These are phyloP conservation scores for Debaryomyces castellii DNA, from an alignment of 805 yeast genomes.

Conservation along the genomic window DNA sequence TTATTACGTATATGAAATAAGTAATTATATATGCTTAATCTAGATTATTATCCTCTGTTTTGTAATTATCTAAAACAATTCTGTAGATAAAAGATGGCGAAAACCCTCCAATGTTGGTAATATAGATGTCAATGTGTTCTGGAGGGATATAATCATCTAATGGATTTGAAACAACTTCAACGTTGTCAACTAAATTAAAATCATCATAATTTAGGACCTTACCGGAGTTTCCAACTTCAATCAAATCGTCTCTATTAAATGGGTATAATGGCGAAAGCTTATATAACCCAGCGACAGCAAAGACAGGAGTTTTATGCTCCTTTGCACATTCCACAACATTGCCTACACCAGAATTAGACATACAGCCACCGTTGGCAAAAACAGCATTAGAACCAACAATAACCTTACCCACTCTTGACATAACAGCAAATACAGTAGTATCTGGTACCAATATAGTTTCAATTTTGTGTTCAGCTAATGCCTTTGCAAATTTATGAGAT, in stretches of 20 bases:
- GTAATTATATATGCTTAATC: slow-evolving; percentile 25
- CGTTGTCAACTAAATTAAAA: slow-evolving; percentile 63
- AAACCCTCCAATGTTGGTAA: slow-evolving; percentile 94
- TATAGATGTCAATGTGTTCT: slow-evolving; percentile 88
- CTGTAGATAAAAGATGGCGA: slow-evolving; percentile 96
- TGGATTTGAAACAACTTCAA: slow-evolving; percentile 80
- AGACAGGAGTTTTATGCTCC: slow-evolving; percentile 93
- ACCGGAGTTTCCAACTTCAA: slow-evolving; percentile 93
- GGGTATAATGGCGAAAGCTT: slow-evolving; percentile 93
- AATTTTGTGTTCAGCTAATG: slow-evolving; percentile 78
- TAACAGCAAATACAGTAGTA: slow-evolving; percentile 87
- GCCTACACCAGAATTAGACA: slow-evolving; percentile 86
- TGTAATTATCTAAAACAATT: slow-evolving; percentile 91
- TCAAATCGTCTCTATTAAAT: slow-evolving; percentile 75
- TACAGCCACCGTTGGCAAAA: slow-evolving; percentile 94
- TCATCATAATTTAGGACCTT: slow-evolving; percentile 78
- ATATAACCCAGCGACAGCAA: slow-evolving; percentile 91
- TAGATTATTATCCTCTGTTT: slow-evolving; percentile 73
- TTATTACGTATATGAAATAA: background rate
- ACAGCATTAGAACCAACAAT: slow-evolving; percentile 90
- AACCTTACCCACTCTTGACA: slow-evolving; percentile 97
- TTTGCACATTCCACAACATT: slow-evolving; percentile 94
- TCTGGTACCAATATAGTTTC: slow-evolving; percentile 93
- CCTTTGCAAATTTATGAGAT: slow-evolving; percentile 79
- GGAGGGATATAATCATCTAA: slow-evolving; percentile 90